Evolutionary conservation across 129 eudicot genomes (phyloP).

Genomic region (Lonicera japonica): DNA sequence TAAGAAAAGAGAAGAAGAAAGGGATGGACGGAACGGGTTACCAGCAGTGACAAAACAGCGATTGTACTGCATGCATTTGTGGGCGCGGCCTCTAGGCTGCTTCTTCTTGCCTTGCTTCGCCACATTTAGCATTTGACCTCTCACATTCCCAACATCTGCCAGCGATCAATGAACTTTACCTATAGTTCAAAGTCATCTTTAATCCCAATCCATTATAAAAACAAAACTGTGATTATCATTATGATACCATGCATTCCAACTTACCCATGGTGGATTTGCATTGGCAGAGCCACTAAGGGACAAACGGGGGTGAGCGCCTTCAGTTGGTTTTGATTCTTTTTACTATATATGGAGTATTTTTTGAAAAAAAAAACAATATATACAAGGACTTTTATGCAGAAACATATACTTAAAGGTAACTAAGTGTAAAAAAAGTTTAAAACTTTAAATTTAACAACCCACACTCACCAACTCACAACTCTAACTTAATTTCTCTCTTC

Average conservation of each 20-base stretch:
- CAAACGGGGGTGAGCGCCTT: background rate
- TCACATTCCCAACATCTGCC: conserved; percentile 61
- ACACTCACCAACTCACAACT: too few relatives aligned
- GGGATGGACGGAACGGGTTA: conserved; percentile 15
- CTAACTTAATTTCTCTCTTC: too few relatives aligned
- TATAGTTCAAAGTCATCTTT: conserved; percentile 11
- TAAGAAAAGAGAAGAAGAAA: background rate
- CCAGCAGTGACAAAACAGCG: conserved; percentile 65
- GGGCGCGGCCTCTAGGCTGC: conserved; percentile 61
- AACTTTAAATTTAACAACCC: too few relatives aligned
- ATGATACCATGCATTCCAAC: background rate
- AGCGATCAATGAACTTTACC: conserved; percentile 59
- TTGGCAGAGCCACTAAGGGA: too few relatives aligned
- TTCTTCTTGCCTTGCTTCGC: conserved; percentile 67
- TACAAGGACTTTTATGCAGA: too few relatives aligned
- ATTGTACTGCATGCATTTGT: conserved; percentile 59
- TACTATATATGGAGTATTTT: too few relatives aligned
- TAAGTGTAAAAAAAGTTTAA: too few relatives aligned
- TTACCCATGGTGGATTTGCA: conserved; percentile 8
- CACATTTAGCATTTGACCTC: conserved; percentile 62
- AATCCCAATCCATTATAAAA: too few relatives aligned
- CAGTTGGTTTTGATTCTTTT: too few relatives aligned
- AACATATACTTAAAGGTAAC: too few relatives aligned
- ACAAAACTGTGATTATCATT: background rate
- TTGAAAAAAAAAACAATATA: too few relatives aligned